Base-by-base conservation (phyloP, 495 filamentous ascomycete genomes). In the Hypoxylon crocopeplum region DNA sequence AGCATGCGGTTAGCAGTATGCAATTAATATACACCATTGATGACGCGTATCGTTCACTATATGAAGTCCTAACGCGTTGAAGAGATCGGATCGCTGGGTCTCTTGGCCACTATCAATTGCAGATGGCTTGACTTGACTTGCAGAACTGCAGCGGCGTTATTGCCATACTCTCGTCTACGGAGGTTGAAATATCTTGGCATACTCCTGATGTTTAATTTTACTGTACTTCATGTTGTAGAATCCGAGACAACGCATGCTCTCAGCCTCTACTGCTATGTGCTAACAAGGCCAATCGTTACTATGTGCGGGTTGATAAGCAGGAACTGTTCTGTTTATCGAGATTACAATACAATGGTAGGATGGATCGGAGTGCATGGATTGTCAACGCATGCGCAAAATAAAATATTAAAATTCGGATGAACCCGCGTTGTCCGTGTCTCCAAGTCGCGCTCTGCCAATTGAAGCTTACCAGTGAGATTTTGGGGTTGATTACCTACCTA, bases 341-440 rank as follows among this genome's bases (percentile, higher is more conserved):
- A 64, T 64, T 64, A 47, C 33, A 11, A 55, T 64, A 47, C 33
- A 11, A 55, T 49, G 60, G 30, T 45, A 47, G 24, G 45, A 45
- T 53, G 40, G 33, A 52, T 53, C 41, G 41, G 41, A 47, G 44
- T 15, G 41, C 30, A 58, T 47, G 59, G 59, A 32, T 58, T 63
- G 22, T 24, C 22, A 25, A 42, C 32, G 33, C 40, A 59, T 60
- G 57, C 36, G 44, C 37, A 19, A 49, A 48, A 44, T 13, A 19
- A 49, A 48, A 44, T 13, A 54, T 64, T 34, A 32, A 27, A 45
- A 54, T 48, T 50, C 48, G 54, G 48, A 64, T 59, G 60, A 55
- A 59, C 48, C 54, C 54, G 38, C 30, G 19, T 33, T 48, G 39
- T n/a, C n/a, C n/a, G n/a, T n/a, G n/a, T n/a, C n/a, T n/a, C n/a